Base-by-base conservation (phyloP, 73 alveolate genomes). In the Breviolum minutum region DNA sequence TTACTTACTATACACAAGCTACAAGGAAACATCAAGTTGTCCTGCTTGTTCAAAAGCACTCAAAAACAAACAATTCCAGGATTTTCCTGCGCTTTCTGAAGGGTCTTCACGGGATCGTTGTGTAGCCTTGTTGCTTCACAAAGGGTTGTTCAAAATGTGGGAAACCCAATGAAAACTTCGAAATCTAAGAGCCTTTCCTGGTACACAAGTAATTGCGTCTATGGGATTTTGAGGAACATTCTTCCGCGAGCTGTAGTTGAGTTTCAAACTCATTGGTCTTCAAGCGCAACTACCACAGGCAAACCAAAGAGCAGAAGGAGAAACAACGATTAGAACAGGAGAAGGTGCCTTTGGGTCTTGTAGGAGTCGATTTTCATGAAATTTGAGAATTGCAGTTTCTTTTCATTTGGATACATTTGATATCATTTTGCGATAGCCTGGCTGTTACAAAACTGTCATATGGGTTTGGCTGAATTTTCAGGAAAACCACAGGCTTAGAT, bases 261-360 rank as follows among this genome's bases (percentile, higher is more conserved):
- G 54, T 40, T 40, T 3, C 54, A 40, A 40, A 40, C 54, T 40
- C 0, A 40, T 40, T 0, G 54, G 12, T 0, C 4, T 71, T 20
- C 22, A 27, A 3, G 3, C 16, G 10, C 63, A 10, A 11, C 2
- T 17, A 77, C 9, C 87, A 16, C 40, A 89, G 96, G 96, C 96
- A 89, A 70, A 29, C 96, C 68, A 89, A 89, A 40, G 96, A 89
- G n/a, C 96, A 89, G 86, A 89, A 89, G 73, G 96, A 89, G 32
- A 66, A 89, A 29, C 96, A 89, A 71, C 96, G 96, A 61, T 60
- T 30, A 16, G 96, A 89, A 16, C 96, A 89, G 73, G 96, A 89
- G 96, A 89, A 89, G 96, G 96, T 60, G 29, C 11, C 54, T 10
- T 26, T 8, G 63, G 63, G 12, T n/a, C 62, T 27, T 14, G 7